These are phyloP conservation scores for Aspergillus sp. DNA, from an alignment of 2,329 filamentous ascomycete genomes.

Conservation along the genomic window DNA sequence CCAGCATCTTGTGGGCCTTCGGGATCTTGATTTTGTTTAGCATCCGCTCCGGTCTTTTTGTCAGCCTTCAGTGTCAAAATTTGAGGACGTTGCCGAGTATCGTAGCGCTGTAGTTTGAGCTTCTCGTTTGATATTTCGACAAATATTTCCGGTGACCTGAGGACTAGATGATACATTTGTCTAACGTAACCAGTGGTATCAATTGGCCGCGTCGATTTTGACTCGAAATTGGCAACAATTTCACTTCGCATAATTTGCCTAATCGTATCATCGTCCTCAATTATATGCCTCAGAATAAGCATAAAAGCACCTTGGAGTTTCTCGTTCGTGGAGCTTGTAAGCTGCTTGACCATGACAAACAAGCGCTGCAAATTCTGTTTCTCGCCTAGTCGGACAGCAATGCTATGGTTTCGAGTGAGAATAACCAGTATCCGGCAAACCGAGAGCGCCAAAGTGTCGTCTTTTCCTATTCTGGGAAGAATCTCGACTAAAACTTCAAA, in stretches of 20 bases:
- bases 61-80: constrained; percentile 54
- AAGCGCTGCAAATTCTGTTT: constrained; percentile 86
- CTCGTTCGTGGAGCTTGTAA: constrained; percentile 74
- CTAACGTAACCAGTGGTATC: constrained; percentile 75
- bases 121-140: constrained; percentile 84
- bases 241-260: constrained; percentile 90
- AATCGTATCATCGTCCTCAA: constrained; percentile 89
- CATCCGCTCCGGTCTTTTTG: constrained; percentile 31
- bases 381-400: constrained; percentile 76
- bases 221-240: constrained; percentile 75
- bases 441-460: constrained; percentile 79
- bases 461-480: constrained; percentile 82
- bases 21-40: constrained; percentile 24
- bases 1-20: constrained; percentile 20
- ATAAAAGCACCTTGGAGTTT: constrained; percentile 75
- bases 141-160: constrained; percentile 82
- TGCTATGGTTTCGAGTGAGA: constrained; percentile 73
- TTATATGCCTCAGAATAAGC: constrained; percentile 83
- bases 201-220: constrained; percentile 54
- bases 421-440: constrained; percentile 82
- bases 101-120: constrained; percentile 69
- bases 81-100: constrained; percentile 55
- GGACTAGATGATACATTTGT: constrained; percentile 72
- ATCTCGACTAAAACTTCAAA: constrained; percentile 79
- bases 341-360: constrained; percentile 93